phyloP scores from a whole-genome alignment of 2,329 filamentous ascomycete species.

The Penicillium oxalicum region DNA sequence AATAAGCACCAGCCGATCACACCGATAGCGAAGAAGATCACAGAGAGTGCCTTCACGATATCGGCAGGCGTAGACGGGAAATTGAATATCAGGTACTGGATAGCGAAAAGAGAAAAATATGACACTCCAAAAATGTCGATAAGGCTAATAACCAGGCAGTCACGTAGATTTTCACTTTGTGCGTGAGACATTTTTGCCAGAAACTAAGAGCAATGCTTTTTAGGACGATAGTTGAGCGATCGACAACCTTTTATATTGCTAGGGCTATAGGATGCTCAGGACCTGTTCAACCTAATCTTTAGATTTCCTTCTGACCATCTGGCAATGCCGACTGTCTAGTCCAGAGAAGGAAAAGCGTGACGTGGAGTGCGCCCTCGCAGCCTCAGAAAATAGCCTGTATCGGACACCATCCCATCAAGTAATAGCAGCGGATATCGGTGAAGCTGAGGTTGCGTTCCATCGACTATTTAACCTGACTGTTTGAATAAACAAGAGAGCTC shows the following conservation, averaged over 20 bases:
- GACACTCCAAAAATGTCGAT: neutral
- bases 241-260: neutral
- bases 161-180: neutral
- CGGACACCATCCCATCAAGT: neutral
- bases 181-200: neutral
- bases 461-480: neutral
- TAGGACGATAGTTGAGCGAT: neutral
- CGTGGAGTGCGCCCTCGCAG: neutral
- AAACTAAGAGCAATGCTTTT: neutral
- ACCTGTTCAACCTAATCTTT: neutral
- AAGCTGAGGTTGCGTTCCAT: neutral
- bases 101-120: conserved; percentile 1
- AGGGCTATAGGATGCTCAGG: neutral
- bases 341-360: neutral
- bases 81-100: conserved; percentile 1
- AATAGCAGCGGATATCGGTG: neutral
- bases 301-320: neutral
- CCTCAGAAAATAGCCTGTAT: neutral
- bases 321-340: neutral
- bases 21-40: neutral
- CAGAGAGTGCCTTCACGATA: neutral
- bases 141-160: neutral
- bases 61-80: neutral
- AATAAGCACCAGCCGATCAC: neutral
- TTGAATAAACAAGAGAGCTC: neutral